Evolutionary conservation across 495 filamentous ascomycete genomes (phyloP).

Genomic region (Lasiosphaeria ovina): DNA sequence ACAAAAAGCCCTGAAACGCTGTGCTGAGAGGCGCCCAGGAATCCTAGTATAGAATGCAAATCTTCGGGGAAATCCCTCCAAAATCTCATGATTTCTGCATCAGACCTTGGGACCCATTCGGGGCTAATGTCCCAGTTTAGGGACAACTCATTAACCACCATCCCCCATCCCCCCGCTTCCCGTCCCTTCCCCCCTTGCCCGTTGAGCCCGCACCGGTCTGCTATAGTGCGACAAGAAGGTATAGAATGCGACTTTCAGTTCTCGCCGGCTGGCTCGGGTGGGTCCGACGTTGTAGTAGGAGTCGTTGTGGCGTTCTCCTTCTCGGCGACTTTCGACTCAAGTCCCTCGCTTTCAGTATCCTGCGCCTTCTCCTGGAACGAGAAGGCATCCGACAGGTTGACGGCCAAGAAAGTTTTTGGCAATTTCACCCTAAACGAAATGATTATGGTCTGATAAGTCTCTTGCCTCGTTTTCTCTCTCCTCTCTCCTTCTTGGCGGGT

Average conservation of each 20-base stretch:
- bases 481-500: background rate
- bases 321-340: conserved; percentile 14
- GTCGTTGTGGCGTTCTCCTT: background rate
- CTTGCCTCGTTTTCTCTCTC: background rate
- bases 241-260: background rate
- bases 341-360: conserved; percentile 29
- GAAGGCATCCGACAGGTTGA: conserved; percentile 77
- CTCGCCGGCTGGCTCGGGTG: conserved; percentile 9
- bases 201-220: too few relatives aligned
- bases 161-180: too few relatives aligned
- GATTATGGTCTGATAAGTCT: background rate
- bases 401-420: conserved; percentile 87
- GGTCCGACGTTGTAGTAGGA: conserved; percentile 1
- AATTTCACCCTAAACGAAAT: conserved; percentile 70
- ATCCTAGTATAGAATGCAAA: too few relatives aligned
- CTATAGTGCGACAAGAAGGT: too few relatives aligned
- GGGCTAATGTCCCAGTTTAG: too few relatives aligned
- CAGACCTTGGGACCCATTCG: too few relatives aligned
- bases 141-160: too few relatives aligned
- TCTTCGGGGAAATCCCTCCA: too few relatives aligned
- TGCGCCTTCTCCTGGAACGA: conserved; percentile 52
- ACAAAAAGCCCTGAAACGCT: too few relatives aligned
- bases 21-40: too few relatives aligned
- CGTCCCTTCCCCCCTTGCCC: too few relatives aligned
- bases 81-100: too few relatives aligned